Evolutionary conservation across 257 asterid species (phyloP).

Genomic region (Capsicum baccatum): DNA sequence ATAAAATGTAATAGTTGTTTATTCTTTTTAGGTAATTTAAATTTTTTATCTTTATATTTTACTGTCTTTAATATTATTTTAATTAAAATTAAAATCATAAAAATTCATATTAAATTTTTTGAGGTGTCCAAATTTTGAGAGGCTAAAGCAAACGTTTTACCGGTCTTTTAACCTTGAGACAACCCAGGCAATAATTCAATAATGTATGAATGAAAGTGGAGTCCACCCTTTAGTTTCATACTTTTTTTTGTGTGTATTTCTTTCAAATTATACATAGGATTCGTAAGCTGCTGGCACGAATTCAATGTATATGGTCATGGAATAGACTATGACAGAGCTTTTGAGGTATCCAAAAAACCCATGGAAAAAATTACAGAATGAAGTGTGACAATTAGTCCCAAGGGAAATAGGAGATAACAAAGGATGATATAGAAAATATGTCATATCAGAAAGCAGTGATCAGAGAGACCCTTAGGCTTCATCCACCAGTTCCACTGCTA

Average conservation of each 20-base stretch:
- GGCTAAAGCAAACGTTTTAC: no score
- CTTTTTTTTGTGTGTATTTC: background rate
- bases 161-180: no score
- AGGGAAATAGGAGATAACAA: constrained; percentile 34
- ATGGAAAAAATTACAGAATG: constrained; percentile 39
- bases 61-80: no score
- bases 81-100: no score
- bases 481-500: constrained; percentile 50
- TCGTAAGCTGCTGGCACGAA: constrained; percentile 55
- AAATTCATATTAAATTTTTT: no score
- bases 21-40: no score
- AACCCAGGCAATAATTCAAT: no score
- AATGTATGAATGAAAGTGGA: no score
- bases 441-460: constrained; percentile 49
- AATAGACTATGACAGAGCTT: constrained; percentile 55
- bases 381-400: constrained; percentile 37
- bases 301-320: constrained; percentile 37
- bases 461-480: constrained; percentile 51
- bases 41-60: no score
- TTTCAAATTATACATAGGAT: constrained; percentile 40
- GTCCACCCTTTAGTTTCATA: no score
- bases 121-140: no score
- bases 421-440: constrained; percentile 49
- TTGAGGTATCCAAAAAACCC: background rate
- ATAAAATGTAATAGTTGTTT: no score